phyloP scores from a whole-genome alignment of 1,139 yeast species.

The Yueomyces sp. region DNA sequence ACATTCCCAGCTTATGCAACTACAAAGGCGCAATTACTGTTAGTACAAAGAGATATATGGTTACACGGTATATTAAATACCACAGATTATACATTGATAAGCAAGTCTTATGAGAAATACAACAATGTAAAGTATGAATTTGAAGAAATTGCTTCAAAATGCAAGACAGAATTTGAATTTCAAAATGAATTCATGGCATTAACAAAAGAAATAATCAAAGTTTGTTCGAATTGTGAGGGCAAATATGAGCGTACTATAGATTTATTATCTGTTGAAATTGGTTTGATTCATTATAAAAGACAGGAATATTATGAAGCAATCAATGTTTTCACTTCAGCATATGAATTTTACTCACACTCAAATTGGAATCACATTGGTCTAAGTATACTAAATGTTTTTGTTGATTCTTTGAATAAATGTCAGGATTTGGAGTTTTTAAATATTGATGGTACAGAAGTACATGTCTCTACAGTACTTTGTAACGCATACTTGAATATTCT shows the following conservation, averaged over 20 bases:
- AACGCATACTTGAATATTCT: conserved; percentile 20
- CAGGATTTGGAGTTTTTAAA: conserved; percentile 9
- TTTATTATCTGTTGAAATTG: conserved; percentile 70
- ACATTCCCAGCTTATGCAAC: conserved; percentile 5
- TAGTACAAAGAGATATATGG: conserved; percentile 21
- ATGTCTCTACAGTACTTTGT: conserved; percentile 16
- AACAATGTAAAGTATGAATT: conserved; percentile 5
- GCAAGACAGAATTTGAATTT: conserved; percentile 22
- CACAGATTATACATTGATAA: conserved; percentile 9
- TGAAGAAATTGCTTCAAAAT: conserved; percentile 14
- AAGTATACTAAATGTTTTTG: conserved; percentile 48
- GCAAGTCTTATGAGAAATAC: conserved; percentile 6
- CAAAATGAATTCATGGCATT: conserved; percentile 15
- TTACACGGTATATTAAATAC: conserved; percentile 14
- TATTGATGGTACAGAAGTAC: conserved; percentile 18
- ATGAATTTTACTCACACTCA: conserved; percentile 48
- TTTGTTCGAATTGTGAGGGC: conserved; percentile 10
- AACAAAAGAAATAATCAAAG: conserved; percentile 14
- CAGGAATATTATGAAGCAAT: conserved; percentile 50
- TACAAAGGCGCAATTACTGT: conserved; percentile 14
- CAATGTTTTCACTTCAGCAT: conserved; percentile 51
- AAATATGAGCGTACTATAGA: conserved; percentile 49
- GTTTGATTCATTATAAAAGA: conserved; percentile 50
- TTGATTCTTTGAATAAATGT: conserved; percentile 48
- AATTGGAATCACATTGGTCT: conserved; percentile 73